Evolutionary conservation across 2,329 filamentous ascomycete species (phyloP), one percentile per base, ranked within the genome.

Genomic region (Penicillium psychrosexuale): DNA sequence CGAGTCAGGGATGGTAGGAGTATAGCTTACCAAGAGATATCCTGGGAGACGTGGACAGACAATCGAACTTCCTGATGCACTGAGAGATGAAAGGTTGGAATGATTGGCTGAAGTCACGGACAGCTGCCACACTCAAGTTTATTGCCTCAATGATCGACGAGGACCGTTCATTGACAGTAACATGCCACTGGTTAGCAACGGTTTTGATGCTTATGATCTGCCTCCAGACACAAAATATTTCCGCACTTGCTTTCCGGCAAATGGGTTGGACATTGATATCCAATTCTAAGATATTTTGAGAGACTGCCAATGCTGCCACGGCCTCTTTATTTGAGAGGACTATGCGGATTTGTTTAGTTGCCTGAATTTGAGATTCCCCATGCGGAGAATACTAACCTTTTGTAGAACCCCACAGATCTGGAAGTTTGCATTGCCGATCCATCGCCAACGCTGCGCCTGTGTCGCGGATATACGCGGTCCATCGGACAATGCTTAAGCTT

Each of bases 391-490:
- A 40, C 43, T 47, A 40, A 60, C 62, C 46, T 51, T 51, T 51
- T 2, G 12, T 13, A 7, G 50, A 12, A 9, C 28, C 17, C 37
- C 51, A 42, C 24, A 51, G 8, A 6, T 55, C 53, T 17, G 58
- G 57, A 22, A 66, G 40, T 36, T 47, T 62, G 31, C 61, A 65
- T 22, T 47, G 33, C 6, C 57, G 52, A 36, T 59, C 28, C 22
- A 43, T 53, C 15, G 57, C 54, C 4, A 67, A 55, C 15, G 59
- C 60, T 30, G 62, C 65, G 11, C 64, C 65, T 9, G 59, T 64
- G 34, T 66, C 63, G 15, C 65, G 65, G 30, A 67, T 58, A 48
- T 65, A 66, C 1, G 47, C 61, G 48, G 61, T 57, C 65, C 63
- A 65, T 6, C 60, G 59, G 17, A 64, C 33, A 30, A 66, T 38